phyloP scores from a whole-genome alignment of 768 basidiomycete genomes.

The Cantharellus anzutake region DNA sequence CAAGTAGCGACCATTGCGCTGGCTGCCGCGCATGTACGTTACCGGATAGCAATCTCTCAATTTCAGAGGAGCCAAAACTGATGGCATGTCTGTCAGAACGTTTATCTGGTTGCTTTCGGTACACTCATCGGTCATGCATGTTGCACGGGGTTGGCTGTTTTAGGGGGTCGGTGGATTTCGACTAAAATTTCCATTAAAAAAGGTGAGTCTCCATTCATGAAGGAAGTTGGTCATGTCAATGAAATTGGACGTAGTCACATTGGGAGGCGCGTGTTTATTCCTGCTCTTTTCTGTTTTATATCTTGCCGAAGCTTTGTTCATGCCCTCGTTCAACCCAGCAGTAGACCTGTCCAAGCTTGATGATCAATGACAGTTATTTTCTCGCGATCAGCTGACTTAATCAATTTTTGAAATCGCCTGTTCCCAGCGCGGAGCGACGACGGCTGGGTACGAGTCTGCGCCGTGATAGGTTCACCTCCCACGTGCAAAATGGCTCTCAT shows the following conservation, averaged over 20 bases:
- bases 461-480: too few relatives aligned
- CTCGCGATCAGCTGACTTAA: too few relatives aligned
- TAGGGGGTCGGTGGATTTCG: slow-evolving; percentile 84
- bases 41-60: background rate
- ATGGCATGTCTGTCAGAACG: slow-evolving; percentile 36
- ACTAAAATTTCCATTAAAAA: slow-evolving; percentile 92
- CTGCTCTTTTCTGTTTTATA: slow-evolving; percentile 68
- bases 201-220: slow-evolving; percentile 25
- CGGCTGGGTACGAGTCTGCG: too few relatives aligned
- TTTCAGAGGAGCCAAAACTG: too few relatives aligned
- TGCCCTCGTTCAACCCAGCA: background rate
- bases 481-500: too few relatives aligned
- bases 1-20: slow-evolving; percentile 95
- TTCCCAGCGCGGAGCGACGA: too few relatives aligned
- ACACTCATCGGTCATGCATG: slow-evolving; percentile 75
- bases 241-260: slow-evolving; percentile 37
- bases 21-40: slow-evolving; percentile 78
- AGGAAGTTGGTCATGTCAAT: background rate
- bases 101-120: slow-evolving; percentile 77
- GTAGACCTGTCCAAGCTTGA: too few relatives aligned
- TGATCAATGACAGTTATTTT: too few relatives aligned
- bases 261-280: slow-evolving; percentile 67
- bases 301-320: slow-evolving; percentile 34
- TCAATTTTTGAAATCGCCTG: too few relatives aligned
- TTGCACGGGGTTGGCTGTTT: slow-evolving; percentile 77